Evolutionary conservation across 208 protist species (phyloP), one percentile per base, ranked within the genome.

Genomic region (Leishmania arabica): DNA sequence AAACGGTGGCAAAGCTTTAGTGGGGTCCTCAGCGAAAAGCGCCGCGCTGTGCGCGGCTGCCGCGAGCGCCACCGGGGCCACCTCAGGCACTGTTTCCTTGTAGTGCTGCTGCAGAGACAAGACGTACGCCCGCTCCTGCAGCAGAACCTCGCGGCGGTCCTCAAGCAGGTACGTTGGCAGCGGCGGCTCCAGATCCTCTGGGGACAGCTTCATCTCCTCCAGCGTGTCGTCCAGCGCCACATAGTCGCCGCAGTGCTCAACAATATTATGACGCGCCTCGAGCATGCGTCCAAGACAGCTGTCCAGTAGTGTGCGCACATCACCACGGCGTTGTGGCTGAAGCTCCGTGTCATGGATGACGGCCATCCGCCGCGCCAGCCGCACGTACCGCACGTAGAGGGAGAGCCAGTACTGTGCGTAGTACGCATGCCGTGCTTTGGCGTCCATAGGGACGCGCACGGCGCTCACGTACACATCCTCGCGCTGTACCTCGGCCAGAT

Each of bases 301-400:
- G 84, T 99, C 94, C 11, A 99, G 90, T 45, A 98, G 76, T 13
- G 90, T 90, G 53, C 95, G 90, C 31, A 99, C 89, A 83, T 99
- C 98, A 27, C 88, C 77, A 0, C 97, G 89, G 80, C 99, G 98
- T 83, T 99, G 98, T 60, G 97, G 97, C 85, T 99, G 98, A 73
- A 99, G 82, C 65, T 95, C 91, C 45, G 94, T 93, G 84, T 99
- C 96, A 70, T 99, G 96, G 17, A 96, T 86, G 2, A 89, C 75
- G 31, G 93, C 85, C 1, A 99, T 92, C 60, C 94, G 92, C 62
- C 84, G 80, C 51, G 93, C 95, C 11, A 98, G 80, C 6, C 91
- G 91, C 5, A 99, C 76, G 86, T 99, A 99, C 58, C 92, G 88
- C 40, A 99, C 86, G 81, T 99, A 99, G 7, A 98, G 86, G 54